Conservation (phyloP, 225 moss, liverwort and hornwort genomes). For the Marchantia polymorpha region DNA sequence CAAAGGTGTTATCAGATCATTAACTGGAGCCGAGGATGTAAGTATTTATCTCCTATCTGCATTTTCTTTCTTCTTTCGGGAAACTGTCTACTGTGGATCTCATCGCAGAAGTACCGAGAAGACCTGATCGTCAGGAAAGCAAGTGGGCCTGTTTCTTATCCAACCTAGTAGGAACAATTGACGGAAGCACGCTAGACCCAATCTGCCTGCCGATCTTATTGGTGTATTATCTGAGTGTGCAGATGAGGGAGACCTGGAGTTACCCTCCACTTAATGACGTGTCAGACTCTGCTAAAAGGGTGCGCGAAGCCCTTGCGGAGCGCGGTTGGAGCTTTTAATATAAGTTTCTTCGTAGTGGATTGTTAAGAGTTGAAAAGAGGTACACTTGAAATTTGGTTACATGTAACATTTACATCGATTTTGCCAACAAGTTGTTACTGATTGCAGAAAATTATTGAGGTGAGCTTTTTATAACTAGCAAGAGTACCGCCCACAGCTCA, state of each 20-base stretch:
- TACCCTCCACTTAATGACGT: slow-evolving; percentile 97
- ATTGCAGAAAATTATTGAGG: slow-evolving; percentile 3
- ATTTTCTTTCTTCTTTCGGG: no score
- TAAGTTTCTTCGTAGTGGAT: slow-evolving; percentile 22
- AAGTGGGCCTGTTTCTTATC: neutral
- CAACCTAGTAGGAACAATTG: neutral
- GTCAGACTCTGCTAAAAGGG: slow-evolving; percentile 71
- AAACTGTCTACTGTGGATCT: no score
- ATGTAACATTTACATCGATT: slow-evolving; percentile 15
- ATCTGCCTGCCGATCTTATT: neutral
- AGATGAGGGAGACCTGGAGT: slow-evolving; percentile 99
- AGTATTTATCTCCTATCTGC: neutral
- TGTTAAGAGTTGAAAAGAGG: slow-evolving; percentile 8
- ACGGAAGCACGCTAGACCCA: neutral
- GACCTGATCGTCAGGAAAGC: neutral
- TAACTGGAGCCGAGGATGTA: slow-evolving; percentile 99
- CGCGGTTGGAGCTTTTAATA: slow-evolving; percentile 88
- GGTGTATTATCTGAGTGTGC: slow-evolving; percentile 19
- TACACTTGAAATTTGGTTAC: neutral
- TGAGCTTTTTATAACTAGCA: neutral
- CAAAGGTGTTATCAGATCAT: slow-evolving; percentile 77
- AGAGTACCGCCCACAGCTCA: slow-evolving; percentile 5
- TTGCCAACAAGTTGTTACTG: slow-evolving; percentile 1
- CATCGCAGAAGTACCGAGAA: neutral
- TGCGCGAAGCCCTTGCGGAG: slow-evolving; percentile 80